Conservation (phyloP, 345 rosid genomes). For the Raphanus sativus region DNA sequence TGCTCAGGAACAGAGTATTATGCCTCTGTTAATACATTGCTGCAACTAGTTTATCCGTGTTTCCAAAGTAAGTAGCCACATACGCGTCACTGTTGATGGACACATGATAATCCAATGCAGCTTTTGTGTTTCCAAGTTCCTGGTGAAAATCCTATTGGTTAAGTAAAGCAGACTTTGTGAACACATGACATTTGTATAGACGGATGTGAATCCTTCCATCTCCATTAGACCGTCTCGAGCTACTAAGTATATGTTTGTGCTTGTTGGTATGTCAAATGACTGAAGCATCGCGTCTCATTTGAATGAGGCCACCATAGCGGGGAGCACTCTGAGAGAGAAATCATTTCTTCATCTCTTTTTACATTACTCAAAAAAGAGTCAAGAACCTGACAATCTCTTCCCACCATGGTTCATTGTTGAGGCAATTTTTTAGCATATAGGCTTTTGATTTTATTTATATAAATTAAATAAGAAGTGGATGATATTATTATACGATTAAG, state of each 20-base stretch:
- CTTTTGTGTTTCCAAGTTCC: constrained; percentile 93
- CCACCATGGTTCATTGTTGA: background rate
- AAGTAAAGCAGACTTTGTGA: constrained; percentile 38
- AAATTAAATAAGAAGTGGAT: constrained; percentile 7
- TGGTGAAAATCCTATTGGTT: constrained; percentile 72
- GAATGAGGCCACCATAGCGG: constrained; percentile 19
- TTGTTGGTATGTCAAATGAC: constrained; percentile 64
- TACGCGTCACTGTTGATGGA: constrained; percentile 83
- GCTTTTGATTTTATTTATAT: background rate
- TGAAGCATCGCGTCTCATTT: constrained; percentile 96
- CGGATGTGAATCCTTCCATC: constrained; percentile 33
- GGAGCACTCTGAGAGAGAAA: no score
- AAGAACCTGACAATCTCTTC: no score
- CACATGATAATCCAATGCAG: constrained; percentile 87
- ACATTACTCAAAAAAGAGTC: no score
- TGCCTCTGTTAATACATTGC: constrained; percentile 32
- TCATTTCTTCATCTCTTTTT: no score
- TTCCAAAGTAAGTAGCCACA: constrained; percentile 47
- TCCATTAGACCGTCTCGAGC: constrained; percentile 98
- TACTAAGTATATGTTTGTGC: constrained; percentile 81
- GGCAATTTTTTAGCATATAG: background rate
- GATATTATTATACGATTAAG: background rate
- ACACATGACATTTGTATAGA: background rate
- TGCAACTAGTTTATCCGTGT: constrained; percentile 80
- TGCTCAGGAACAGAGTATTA: constrained; percentile 75